phyloP scores from a whole-genome alignment of 768 basidiomycete genomes.

The Podaxis sp. region DNA sequence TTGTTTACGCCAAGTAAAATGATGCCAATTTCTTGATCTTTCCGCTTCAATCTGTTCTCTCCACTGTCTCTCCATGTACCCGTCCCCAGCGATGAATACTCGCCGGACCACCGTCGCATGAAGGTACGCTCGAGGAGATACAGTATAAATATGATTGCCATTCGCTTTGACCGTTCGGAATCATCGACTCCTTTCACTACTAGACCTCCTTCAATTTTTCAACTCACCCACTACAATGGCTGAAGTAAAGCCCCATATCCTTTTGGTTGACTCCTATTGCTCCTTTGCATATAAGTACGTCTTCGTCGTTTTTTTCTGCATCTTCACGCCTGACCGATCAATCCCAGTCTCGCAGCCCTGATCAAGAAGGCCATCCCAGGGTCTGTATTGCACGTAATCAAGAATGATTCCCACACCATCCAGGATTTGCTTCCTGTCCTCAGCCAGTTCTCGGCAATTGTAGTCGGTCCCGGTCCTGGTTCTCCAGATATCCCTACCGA shows the following conservation, averaged over 20 bases:
- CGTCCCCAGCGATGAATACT: slow-evolving; percentile 1
- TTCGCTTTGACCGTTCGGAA: background rate
- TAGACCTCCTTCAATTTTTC: background rate
- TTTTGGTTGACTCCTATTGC: slow-evolving; percentile 83
- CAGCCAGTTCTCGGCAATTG: slow-evolving; percentile 60
- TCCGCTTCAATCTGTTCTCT: background rate
- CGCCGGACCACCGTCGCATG: background rate
- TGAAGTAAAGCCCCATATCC: slow-evolving; percentile 47
- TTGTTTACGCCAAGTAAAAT: slow-evolving; percentile 5
- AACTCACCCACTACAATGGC: slow-evolving; percentile 27
- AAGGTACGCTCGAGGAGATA: background rate
- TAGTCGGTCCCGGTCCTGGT: slow-evolving; percentile 82
- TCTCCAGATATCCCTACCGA: slow-evolving; percentile 64
- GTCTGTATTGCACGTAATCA: slow-evolving; percentile 66
- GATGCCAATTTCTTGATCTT: background rate
- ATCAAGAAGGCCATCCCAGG: slow-evolving; percentile 62
- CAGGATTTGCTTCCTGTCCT: slow-evolving; percentile 54
- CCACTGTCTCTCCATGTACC: background rate
- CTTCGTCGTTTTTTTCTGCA: background rate
- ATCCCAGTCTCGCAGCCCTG: slow-evolving; percentile 65
- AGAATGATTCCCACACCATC: slow-evolving; percentile 63
- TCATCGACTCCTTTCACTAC: background rate
- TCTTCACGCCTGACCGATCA: background rate
- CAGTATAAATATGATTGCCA: background rate
- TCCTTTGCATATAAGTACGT: slow-evolving; percentile 85